These are phyloP conservation scores for Udeniomyces megalosporus DNA, from an alignment of 768 basidiomycete genomes.

Conservation along the genomic window DNA sequence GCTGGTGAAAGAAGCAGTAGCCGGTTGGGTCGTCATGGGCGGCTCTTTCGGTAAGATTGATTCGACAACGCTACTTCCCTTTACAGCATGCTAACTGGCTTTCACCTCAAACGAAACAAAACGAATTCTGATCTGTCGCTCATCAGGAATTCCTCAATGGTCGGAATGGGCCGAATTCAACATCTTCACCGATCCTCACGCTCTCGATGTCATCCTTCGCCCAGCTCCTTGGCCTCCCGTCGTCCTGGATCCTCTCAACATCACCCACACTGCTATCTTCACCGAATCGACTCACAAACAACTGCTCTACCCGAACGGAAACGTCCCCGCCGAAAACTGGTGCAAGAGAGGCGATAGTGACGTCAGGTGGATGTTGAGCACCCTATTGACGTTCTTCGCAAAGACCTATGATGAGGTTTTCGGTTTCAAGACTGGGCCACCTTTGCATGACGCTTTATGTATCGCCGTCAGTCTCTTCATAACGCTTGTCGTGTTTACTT, in stretches of 20 bases:
- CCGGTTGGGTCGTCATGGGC: constrained; percentile 74
- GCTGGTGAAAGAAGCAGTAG: constrained; percentile 38
- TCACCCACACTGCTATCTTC: constrained; percentile 72
- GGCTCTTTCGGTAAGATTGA: constrained; percentile 42
- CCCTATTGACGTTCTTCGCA: constrained; percentile 26
- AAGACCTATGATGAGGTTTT: constrained; percentile 53
- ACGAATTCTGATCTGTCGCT: background rate
- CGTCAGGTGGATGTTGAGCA: constrained; percentile 17
- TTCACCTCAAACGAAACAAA: background rate
- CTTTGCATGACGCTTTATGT: constrained; percentile 52
- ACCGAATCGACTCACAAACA: constrained; percentile 39
- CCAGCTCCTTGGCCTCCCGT: constrained; percentile 40
- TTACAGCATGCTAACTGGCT: background rate
- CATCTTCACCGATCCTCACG: constrained; percentile 22
- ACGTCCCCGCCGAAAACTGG: background rate
- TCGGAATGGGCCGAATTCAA: constrained; percentile 46
- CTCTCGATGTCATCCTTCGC: constrained; percentile 9
- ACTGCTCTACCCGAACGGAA: constrained; percentile 32
- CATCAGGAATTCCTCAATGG: constrained; percentile 16
- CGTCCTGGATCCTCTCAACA: constrained; percentile 40
- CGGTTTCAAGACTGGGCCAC: constrained; percentile 65
- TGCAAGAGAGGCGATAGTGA: constrained; percentile 4
- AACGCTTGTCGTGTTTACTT: constrained; percentile 21
- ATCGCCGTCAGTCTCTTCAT: background rate
- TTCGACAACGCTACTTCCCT: too few relatives aligned